A percentile compares a stretch with the other conserved stretches of the same genome.
phyloP scores from a whole-genome alignment of 2,329 filamentous ascomycete genomes.

The Colletotrichum tabaci region DNA sequence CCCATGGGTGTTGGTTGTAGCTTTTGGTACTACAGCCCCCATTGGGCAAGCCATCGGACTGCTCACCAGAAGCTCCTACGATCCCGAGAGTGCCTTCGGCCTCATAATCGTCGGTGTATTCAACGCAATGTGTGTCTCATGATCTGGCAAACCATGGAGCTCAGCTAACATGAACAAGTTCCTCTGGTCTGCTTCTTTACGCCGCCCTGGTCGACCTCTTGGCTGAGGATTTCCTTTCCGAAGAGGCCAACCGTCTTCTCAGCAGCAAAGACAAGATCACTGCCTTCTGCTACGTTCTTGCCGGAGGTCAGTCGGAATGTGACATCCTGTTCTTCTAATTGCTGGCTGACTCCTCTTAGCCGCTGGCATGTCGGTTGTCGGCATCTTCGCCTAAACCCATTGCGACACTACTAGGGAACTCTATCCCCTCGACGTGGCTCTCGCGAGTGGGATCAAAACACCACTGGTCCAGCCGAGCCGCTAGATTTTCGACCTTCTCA shows the following conservation, averaged over 20 bases:
- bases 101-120: slow-evolving; percentile 76
- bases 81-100: slow-evolving; percentile 74
- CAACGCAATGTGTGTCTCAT: slow-evolving; percentile 70
- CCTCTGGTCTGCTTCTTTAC: slow-evolving; percentile 73
- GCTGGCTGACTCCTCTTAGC: slow-evolving; percentile 48
- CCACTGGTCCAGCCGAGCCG: not conserved
- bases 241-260: slow-evolving; percentile 66
- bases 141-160: accelerated
- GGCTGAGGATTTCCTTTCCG: slow-evolving; percentile 76
- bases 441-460: slow-evolving; percentile 8
- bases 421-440: not conserved
- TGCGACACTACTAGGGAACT: slow-evolving; percentile 7
- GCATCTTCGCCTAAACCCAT: slow-evolving; percentile 59
- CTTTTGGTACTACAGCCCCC: slow-evolving; percentile 82
- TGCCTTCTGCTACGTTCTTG: slow-evolving; percentile 66
- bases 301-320: slow-evolving; percentile 60
- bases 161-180: slow-evolving; percentile 54
- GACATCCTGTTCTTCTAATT: not conserved
- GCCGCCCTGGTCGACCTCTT: slow-evolving; percentile 75
- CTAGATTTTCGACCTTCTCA: not conserved
- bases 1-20: slow-evolving; percentile 73
- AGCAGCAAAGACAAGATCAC: slow-evolving; percentile 66
- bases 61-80: slow-evolving; percentile 69
- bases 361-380: slow-evolving; percentile 62
- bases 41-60: slow-evolving; percentile 82